Percentiles rank a stretch among this genome's conserved stretches.
These are phyloP conservation scores for Spirogloea muscicola DNA, from an alignment of 139 green algal species.

Conservation along the genomic window DNA sequence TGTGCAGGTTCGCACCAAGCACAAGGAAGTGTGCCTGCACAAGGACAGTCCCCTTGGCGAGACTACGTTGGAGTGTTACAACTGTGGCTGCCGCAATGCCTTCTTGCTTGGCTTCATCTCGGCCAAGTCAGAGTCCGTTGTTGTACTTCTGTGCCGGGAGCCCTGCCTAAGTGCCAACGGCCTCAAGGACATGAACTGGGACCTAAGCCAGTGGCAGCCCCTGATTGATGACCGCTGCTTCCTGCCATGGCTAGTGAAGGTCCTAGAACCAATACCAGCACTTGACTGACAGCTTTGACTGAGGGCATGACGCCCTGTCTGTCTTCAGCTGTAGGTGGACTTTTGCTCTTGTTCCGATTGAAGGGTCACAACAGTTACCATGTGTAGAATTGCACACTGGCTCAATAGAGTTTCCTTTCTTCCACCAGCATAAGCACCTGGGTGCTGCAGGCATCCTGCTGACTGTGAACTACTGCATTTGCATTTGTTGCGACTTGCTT, in stretches of 20 bases:
- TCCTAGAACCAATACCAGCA: too few species aligned
- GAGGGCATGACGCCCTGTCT: too few species aligned
- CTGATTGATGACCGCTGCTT: constrained; percentile 87
- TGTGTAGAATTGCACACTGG: too few species aligned
- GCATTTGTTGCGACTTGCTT: background rate
- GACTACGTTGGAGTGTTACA: constrained; percentile 94
- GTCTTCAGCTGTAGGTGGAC: too few species aligned
- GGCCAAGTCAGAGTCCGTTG: constrained; percentile 73
- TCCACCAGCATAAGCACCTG: too few species aligned
- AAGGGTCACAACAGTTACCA: too few species aligned
- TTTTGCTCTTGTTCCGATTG: too few species aligned
- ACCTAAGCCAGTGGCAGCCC: constrained; percentile 84
- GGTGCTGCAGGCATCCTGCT: too few species aligned
- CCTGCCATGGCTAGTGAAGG: constrained; percentile 86
- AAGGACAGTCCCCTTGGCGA: constrained; percentile 87
- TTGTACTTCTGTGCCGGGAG: constrained; percentile 90
- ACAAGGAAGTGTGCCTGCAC: constrained; percentile 88
- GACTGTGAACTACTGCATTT: too few species aligned
- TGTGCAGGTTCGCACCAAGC: constrained; percentile 63
- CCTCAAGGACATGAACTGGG: constrained; percentile 76
- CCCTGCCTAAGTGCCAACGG: constrained; percentile 54
- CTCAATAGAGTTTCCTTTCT: too few species aligned
- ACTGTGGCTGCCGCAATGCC: constrained; percentile 80
- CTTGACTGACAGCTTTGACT: too few species aligned
- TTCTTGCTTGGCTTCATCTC: constrained; percentile 96